Base-by-base conservation (phyloP, 1,139 yeast genomes). In the Spencermartinsiella ligniputridi region DNA sequence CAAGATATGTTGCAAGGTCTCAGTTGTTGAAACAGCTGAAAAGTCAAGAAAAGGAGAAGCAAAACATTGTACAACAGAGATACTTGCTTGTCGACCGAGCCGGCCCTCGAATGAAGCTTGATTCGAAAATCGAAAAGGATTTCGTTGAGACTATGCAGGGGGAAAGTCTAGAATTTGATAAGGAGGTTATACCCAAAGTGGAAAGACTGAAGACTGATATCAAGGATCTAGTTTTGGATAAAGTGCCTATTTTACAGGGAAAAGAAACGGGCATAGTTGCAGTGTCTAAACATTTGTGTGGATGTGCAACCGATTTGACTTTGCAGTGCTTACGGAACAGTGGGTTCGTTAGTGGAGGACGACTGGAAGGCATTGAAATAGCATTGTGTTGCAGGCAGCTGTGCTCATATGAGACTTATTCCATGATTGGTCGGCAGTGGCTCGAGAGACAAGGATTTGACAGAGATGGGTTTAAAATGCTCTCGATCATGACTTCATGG, bases 361-460 rank as follows among this genome's bases (percentile, higher is more conserved):
- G 36, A 21, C 52, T 79, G 43, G 63, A 67, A 1, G 95, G 94
- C 0, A 62, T 84, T 47, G 66, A 84, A 36, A 86, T 89, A 37
- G 97, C 97, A n/a, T 81, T 89, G 86, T 89, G 97, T 58, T 89
- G 97, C 63, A 73, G 97, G 48, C 97, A 89, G 59, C 81, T 82
- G n/a, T 89, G 97, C 58, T 75, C 62, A 57, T 83, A 37, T 58
- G 82, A 56, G 70, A 77, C 44, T 67, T 77, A 61, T 72, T 85
- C 49, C 37, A 54, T 55, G 3, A 79, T 59, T 47, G 69, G 81
- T 34, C 55, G 60, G 8, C 68, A 24, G 49, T 71, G 63, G 51
- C 49, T 70, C 16, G 35, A 42, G 25, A 52, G 55, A 29, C 52
- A 60, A 30, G 53, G 60, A 0, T 54, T 63, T 8, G 57, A 59